These are phyloP conservation scores for Tuber umbilicatum DNA, from an alignment of 495 filamentous ascomycete species.

Conservation along the genomic window DNA sequence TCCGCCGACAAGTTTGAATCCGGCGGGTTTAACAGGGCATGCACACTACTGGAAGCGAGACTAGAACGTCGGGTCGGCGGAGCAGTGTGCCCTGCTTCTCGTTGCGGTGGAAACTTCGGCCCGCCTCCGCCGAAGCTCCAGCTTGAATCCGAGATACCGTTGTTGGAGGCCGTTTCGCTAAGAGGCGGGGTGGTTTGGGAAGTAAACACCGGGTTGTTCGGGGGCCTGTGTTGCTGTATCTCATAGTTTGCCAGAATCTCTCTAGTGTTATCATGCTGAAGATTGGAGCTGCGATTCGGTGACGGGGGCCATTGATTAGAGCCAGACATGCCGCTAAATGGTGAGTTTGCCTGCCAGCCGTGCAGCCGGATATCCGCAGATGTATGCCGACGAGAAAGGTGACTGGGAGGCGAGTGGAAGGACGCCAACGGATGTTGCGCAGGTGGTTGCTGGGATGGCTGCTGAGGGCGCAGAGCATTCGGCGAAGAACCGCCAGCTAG, in stretches of 20 bases:
- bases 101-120: constrained; percentile 47
- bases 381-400: constrained; percentile 78
- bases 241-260: constrained; percentile 46
- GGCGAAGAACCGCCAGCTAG: constrained; percentile 62
- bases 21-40: constrained; percentile 76
- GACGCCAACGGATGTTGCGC: constrained; percentile 69
- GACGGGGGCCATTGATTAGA: constrained; percentile 82
- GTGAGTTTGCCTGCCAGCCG: constrained; percentile 73
- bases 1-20: constrained; percentile 52
- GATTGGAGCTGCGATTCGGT: constrained; percentile 48
- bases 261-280: constrained; percentile 37
- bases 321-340: constrained; percentile 63
- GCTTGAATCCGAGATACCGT: constrained; percentile 49
- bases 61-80: constrained; percentile 65
- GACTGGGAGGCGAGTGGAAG: constrained; percentile 67
- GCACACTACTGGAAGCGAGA: constrained; percentile 66
- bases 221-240: constrained; percentile 40
- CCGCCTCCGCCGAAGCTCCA: constrained; percentile 50
- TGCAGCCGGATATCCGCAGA: constrained; percentile 90
- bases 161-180: constrained; percentile 27
- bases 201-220: constrained; percentile 26
- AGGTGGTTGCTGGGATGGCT: constrained; percentile 58
- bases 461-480: constrained; percentile 63
- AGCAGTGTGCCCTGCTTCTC: constrained; percentile 38
- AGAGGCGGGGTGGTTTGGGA: constrained; percentile 39